Base-by-base conservation (phyloP, 2,329 filamentous ascomycete species). In the Metarhizium guizhouense region DNA sequence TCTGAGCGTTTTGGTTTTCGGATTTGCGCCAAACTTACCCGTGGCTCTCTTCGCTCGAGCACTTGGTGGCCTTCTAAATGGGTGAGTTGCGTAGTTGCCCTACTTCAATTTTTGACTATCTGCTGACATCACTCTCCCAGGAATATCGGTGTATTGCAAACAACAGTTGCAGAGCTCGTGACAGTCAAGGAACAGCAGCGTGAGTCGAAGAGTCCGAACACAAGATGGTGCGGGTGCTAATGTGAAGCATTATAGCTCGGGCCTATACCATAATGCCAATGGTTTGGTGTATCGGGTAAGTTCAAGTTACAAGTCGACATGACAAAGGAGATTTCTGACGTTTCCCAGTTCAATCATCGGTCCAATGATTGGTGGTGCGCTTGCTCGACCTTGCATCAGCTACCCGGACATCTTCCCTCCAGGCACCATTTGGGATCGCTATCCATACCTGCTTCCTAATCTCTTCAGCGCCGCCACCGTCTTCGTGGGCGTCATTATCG, bases 201-300 rank as follows among this genome's bases (percentile, higher is more conserved):
- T 90, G 72, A 72, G 87, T 75, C 54, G 36, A 40, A 25, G 30
- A 16, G 25, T n/a, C 13, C 14, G 40, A 13, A 51, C 51, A 38
- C 18, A 34, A 25, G 18, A 7, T 20, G 43, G 66, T 71, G 62
- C 75, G 64, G 49, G 3, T 14, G 29, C 29, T 36, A 16, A 32
- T 54, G 49, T 7, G 32, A 25, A 25, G 25, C 20, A 30, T 20
- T 54, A 56, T 58, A 91, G 88, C 92, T 62, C 89, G 90, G 64
- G 94, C 93, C 52, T 99, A 95, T 73, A 90, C 93, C 13, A 92
- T 97, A 63, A 96, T 99, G 91, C 94, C 94, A 6, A 90, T 96
- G 68, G 90, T 97, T 30, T 99, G 94, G 94, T 96, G 92, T 68
- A 80, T 99, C 66, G 94, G 94, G 78, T 90, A 76, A 73, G 78